Base-by-base conservation (phyloP, 2,329 filamentous ascomycete species). In the Cladosporium sp. region DNA sequence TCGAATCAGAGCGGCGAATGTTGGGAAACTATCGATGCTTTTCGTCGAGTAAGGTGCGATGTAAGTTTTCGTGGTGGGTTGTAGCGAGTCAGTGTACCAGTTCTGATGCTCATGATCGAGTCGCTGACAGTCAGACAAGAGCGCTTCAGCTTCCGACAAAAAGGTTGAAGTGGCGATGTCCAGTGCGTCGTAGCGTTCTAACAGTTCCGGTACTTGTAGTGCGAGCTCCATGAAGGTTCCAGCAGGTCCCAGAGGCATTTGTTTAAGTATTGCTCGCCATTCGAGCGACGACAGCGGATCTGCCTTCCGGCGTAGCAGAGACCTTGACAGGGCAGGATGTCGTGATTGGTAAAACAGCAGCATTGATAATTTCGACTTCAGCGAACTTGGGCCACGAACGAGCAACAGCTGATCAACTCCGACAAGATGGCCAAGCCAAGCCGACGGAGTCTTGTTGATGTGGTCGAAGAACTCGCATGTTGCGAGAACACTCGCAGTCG, bases 401-500 rank as follows among this genome's bases (percentile, higher is more conserved):
- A 57, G 54, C 10, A 66, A 56, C 3, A 68, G 54, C n/a, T 63
- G 61, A 34, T 63, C 59, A 9, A 56, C 54, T 11, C 65, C 65
- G 14, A 58, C 48, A 2, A 65, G 56, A 42, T 68, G 65, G 40
- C 60, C 57, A 31, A 51, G 55, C 65, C 63, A 68, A 33, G 59
- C 61, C 22, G 56, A 52, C 13, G 59, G 60, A 31, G 60, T 58
- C 33, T 61, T 57, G n/a, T 58, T 53, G 22, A 68, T 65, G 37
- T 66, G 59, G 32, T 65, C 61, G 55, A 60, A 68, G 35, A 67
- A 61, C 46, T 65, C 64, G 46, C 65, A 68, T 5, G 56, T 56
- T 9, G 58, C 63, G 13, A 68, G 53, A 4, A 67, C 50, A 9
- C 56, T 60, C 16, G 61, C 61, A 6, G 65, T 62, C 9, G 63